Base-by-base conservation (phyloP, 257 asterid species). In the Jacaranda copaia region DNA sequence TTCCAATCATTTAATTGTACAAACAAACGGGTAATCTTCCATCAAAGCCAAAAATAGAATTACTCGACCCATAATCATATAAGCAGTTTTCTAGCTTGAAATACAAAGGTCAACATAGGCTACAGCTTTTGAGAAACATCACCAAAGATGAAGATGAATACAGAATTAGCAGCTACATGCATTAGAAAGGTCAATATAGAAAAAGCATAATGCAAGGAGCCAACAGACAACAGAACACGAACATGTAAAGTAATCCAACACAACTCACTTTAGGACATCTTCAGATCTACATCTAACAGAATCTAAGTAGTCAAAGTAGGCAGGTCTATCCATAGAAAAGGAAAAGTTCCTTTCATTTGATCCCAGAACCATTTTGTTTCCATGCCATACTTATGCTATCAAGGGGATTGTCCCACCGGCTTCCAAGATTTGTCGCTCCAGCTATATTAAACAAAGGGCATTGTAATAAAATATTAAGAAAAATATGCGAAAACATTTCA, bases 391-490 rank as follows among this genome's bases (percentile, higher is more conserved):
- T 81, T 56, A 85, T 25, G 79, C 81, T 55, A 90, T 68, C 62
- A 46, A 5, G 8, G 98, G 96, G 68, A 90, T 52, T 2, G 83
- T 73, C 75, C 97, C 98, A 8, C 98, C 97, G 13, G 91, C 96
- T 74, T 88, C 91, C 86, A 89, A 12, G 85, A 94, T 94, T 80
- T 90, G 92, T 63, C 85, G 87, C 84, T 92, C 98, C 66, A 94
- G 86, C 98, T 94, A 79, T 89, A 89, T 55, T 71, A 42, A 68
- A 46, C 16, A 68, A 6, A 49, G 1, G 32, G 0, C 45, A 10
- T n/a, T 1, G n/a, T 36, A 53, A 32, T 9, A 25, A 3, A 9
- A 53, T 45, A 16, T 16, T 16, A 16, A 16, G 51, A 8, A 7
- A 42, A 73, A 16, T 7, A 16, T 14, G 4, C 0, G 40, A 48